A percentile compares a stretch with the other conserved stretches of the same genome.
Evolutionary conservation across 148 eudicot genomes (phyloP).

Genomic region (Pharnaceum exiguum): DNA sequence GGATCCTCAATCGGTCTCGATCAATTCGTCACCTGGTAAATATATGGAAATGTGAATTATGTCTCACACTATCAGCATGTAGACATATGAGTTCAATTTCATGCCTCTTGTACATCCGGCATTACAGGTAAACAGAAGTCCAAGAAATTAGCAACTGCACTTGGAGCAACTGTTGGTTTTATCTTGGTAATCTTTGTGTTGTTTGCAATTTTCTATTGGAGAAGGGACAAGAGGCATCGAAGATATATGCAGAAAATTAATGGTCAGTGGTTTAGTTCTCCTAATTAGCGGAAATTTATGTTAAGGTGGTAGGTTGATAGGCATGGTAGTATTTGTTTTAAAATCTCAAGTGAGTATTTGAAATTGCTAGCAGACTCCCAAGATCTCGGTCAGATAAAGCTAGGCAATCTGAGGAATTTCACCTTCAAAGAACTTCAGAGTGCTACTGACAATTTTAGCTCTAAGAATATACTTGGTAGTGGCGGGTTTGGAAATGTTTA

Average conservation of each 20-base stretch:
- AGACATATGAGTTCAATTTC: background rate
- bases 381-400: conserved; percentile 56
- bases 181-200: conserved; percentile 32
- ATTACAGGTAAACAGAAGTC: conserved; percentile 53
- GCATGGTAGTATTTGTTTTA: background rate
- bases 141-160: conserved; percentile 72
- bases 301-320: background rate
- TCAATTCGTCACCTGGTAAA: conserved; percentile 58
- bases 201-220: conserved; percentile 47
- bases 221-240: conserved; percentile 37
- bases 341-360: conserved; percentile 2
- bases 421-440: conserved; percentile 71
- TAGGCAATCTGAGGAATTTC: conserved; percentile 77
- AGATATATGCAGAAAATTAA: conserved; percentile 59
- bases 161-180: conserved; percentile 66
- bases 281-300: background rate
- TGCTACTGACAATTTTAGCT: conserved; percentile 75
- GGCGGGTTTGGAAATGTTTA: conserved; percentile 98
- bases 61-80: background rate
- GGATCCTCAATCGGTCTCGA: conserved; percentile 55
- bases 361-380: conserved; percentile 46
- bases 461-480: conserved; percentile 85
- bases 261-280: conserved; percentile 37
- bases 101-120: background rate
- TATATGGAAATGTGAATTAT: background rate